Percentiles rank a stretch among this genome's conserved stretches.
Evolutionary conservation across 768 basidiomycete genomes (phyloP).

Genomic region (Lentinula guzmanii): DNA sequence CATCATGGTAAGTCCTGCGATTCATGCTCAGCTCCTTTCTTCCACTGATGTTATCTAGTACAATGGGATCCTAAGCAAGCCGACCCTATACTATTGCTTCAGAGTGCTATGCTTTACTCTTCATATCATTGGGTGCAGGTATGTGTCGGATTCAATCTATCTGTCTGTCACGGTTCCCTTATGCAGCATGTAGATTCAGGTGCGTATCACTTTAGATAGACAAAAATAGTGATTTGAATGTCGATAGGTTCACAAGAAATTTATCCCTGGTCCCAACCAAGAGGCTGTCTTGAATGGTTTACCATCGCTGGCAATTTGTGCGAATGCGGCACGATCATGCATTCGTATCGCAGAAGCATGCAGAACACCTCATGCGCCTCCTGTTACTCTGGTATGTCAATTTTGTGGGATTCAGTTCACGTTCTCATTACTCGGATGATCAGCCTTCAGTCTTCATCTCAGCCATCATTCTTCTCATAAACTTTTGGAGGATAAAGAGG

Average conservation of each 20-base stretch:
- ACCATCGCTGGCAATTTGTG: slow-evolving; percentile 36
- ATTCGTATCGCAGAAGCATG: slow-evolving; percentile 14
- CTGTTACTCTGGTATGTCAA: not conserved
- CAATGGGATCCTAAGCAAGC: slow-evolving; percentile 32
- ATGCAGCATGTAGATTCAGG: slow-evolving; percentile 32
- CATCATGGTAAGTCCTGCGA: slow-evolving; percentile 25
- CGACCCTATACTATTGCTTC: slow-evolving; percentile 20
- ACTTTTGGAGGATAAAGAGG: slow-evolving; percentile 39
- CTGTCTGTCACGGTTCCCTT: slow-evolving; percentile 50
- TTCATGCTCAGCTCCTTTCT: no score
- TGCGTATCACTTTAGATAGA: slow-evolving; percentile 41
- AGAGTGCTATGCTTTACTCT: slow-evolving; percentile 24
- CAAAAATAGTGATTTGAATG: not conserved
- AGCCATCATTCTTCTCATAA: slow-evolving; percentile 40
- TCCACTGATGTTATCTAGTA: slow-evolving; percentile 12
- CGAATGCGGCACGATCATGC: slow-evolving; percentile 29
- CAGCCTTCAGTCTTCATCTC: slow-evolving; percentile 26
- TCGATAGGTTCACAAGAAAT: slow-evolving; percentile 25
- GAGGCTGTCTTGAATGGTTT: slow-evolving; percentile 14
- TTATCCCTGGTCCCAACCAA: slow-evolving; percentile 28
- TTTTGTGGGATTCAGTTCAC: not conserved
- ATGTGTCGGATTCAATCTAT: slow-evolving; percentile 14
- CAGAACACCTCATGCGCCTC: slow-evolving; percentile 15
- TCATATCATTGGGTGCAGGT: slow-evolving; percentile 26
- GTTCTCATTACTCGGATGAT: not conserved